Evolutionary conservation across 148 eudicot genomes (phyloP).

Genomic region (Rhododendron mucronatum): DNA sequence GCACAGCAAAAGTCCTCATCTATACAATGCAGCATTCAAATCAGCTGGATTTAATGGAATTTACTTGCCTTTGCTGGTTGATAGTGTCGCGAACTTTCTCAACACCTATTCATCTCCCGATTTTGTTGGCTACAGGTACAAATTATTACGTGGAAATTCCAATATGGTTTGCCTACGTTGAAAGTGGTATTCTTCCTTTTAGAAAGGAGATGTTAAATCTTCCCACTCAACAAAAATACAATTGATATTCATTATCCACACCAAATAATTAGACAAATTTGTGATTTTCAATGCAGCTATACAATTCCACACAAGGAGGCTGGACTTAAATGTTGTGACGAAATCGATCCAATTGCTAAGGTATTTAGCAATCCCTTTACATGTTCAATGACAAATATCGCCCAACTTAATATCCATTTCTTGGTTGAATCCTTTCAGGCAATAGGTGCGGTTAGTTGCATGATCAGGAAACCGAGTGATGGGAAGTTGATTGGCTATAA

Average conservation of each 20-base stretch:
- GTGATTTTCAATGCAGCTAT: conserved; percentile 30
- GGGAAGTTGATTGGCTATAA: conserved; percentile 56
- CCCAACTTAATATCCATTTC: background rate
- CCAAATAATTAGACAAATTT: background rate
- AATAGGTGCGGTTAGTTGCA: conserved; percentile 61
- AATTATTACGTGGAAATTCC: background rate
- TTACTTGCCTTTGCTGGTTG: conserved; percentile 66
- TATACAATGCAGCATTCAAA: conserved; percentile 61
- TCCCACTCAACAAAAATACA: background rate
- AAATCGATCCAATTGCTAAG: conserved; percentile 66
- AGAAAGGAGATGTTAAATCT: background rate
- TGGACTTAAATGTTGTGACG: conserved; percentile 48
- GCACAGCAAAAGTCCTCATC: conserved; percentile 76
- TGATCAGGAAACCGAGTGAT: conserved; percentile 39
- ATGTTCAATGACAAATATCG: background rate
- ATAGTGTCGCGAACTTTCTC: conserved; percentile 48
- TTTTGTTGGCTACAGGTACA: conserved; percentile 79
- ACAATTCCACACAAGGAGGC: conserved; percentile 75
- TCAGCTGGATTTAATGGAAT: conserved; percentile 57
- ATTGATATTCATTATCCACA: background rate
- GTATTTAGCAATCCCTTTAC: conserved; percentile 19
- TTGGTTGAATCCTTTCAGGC: conserved; percentile 27
- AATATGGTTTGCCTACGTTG: background rate
- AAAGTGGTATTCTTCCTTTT: no score
- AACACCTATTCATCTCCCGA: conserved; percentile 63